These are phyloP conservation scores for Boeremia exigua DNA, from an alignment of 2,329 filamentous ascomycete species.

Conservation along the genomic window DNA sequence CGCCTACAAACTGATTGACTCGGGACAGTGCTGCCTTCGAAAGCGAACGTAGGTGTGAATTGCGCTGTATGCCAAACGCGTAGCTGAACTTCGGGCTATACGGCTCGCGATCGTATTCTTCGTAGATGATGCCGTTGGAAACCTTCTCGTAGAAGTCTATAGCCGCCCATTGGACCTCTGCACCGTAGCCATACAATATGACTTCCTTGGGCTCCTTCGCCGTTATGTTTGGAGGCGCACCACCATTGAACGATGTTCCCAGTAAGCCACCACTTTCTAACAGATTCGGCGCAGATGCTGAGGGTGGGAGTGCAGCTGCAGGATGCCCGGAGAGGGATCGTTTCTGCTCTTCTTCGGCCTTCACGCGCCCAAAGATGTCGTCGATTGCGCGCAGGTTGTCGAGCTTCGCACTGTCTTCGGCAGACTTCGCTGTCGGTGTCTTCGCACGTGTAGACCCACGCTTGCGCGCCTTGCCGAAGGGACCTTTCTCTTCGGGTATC, in stretches of 20 bases:
- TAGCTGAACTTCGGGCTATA: conserved; percentile 75
- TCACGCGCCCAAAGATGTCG: conserved; percentile 52
- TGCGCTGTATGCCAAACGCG: conserved; percentile 71
- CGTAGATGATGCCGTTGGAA: conserved; percentile 79
- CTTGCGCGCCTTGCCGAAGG: conserved; percentile 62
- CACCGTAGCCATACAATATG: conserved; percentile 82
- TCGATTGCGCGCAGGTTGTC: conserved; percentile 56
- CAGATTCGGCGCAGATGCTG: conserved; percentile 43
- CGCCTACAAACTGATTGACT: conserved; percentile 81
- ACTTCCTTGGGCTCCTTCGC: conserved; percentile 73
- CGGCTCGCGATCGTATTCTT: conserved; percentile 91
- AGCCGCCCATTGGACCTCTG: conserved; percentile 75
- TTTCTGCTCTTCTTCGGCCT: conserved; percentile 38
- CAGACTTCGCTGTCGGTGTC: conserved; percentile 64
- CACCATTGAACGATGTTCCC: conserved; percentile 34
- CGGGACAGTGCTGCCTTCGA: conserved; percentile 76
- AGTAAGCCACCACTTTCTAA: conserved; percentile 37
- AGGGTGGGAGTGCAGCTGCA: conserved; percentile 32
- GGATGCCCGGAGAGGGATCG: conserved; percentile 32
- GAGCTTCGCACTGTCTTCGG: conserved; percentile 58
- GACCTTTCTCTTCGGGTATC: conserved; percentile 65
- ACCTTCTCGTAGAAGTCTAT: conserved; percentile 88
- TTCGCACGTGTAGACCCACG: conserved; percentile 58
- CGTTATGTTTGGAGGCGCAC: conserved; percentile 46
- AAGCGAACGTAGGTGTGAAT: conserved; percentile 70